Evolutionary conservation across 1,284 basidiomycete species (phyloP).

Genomic region (Ceratobasidium sp.): DNA sequence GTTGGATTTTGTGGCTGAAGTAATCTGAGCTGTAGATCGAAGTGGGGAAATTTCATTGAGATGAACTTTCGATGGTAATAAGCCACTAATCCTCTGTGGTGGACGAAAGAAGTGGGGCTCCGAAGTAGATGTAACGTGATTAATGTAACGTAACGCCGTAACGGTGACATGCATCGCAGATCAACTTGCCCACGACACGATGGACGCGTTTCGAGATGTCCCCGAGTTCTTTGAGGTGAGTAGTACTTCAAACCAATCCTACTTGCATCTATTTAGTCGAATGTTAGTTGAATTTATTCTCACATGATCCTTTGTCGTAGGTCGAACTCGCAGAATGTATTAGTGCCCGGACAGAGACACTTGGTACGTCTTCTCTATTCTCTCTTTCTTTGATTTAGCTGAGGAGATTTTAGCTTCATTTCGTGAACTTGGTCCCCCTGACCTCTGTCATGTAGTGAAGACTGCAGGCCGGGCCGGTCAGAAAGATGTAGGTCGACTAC

Average conservation of each 20-base stretch:
- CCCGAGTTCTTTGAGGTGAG: constrained; percentile 79
- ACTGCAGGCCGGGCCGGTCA: constrained; percentile 85
- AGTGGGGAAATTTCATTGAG: too few species aligned
- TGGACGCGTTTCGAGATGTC: constrained; percentile 68
- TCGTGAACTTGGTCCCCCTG: constrained; percentile 96
- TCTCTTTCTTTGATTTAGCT: too few species aligned
- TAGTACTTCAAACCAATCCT: too few species aligned
- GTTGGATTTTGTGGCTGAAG: too few species aligned
- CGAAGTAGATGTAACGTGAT: too few species aligned
- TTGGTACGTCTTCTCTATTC: constrained; percentile 73
- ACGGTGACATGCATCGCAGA: too few species aligned
- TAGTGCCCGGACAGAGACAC: constrained; percentile 90
- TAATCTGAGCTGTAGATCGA: too few species aligned
- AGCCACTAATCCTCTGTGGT: too few species aligned
- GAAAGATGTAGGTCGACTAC: constrained; percentile 81
- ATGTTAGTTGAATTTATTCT: constrained; percentile 14
- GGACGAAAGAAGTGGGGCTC: too few species aligned
- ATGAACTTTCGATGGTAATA: too few species aligned
- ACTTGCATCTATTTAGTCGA: too few species aligned
- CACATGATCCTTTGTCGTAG: constrained; percentile 65
- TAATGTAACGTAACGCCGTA: too few species aligned
- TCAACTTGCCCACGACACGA: constrained; percentile 39
- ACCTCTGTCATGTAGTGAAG: constrained; percentile 97
- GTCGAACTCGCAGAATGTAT: constrained; percentile 92
- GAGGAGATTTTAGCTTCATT: constrained; percentile 84